Conservation (phyloP, 208 protist genomes). For the Crithidia expoeki region DNA sequence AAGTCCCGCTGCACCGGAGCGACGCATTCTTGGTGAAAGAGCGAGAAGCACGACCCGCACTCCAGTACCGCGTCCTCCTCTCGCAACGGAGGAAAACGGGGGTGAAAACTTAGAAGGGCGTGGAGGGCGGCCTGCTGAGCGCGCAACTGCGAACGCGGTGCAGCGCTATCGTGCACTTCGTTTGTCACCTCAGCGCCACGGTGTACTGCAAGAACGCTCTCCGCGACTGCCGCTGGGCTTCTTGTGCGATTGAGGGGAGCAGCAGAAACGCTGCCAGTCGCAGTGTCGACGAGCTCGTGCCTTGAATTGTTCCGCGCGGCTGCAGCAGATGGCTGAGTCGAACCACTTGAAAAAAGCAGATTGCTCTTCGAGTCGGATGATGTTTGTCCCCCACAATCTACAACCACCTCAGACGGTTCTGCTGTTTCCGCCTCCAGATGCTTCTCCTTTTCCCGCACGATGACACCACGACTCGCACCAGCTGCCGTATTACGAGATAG, state of each 20-base stretch:
- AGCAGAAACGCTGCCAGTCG: not conserved
- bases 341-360: not conserved
- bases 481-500: constrained; percentile 5
- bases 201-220: not conserved
- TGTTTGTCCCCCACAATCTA: not conserved
- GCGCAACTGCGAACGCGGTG: constrained; percentile 16
- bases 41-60: constrained; percentile 69
- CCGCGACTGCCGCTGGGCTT: not conserved
- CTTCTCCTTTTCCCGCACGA: not conserved
- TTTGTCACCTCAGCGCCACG: not conserved
- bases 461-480: not conserved
- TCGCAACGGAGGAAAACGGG: constrained; percentile 34
- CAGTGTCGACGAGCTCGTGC: not conserved
- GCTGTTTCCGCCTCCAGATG: no score
- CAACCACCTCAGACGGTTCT: no score
- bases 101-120: constrained; percentile 27
- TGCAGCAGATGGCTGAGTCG: not conserved
- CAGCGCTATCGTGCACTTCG: not conserved
- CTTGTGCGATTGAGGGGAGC: not conserved
- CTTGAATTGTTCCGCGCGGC: not conserved
- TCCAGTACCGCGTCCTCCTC: constrained; percentile 79
- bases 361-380: not conserved
- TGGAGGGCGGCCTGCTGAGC: constrained; percentile 25
- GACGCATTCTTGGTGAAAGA: constrained; percentile 82
- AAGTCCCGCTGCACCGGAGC: constrained; percentile 68